Percentiles rank a stretch among this genome's conserved stretches.
These are phyloP conservation scores for Mycena rosella DNA, from an alignment of 768 basidiomycete species.

Conservation along the genomic window DNA sequence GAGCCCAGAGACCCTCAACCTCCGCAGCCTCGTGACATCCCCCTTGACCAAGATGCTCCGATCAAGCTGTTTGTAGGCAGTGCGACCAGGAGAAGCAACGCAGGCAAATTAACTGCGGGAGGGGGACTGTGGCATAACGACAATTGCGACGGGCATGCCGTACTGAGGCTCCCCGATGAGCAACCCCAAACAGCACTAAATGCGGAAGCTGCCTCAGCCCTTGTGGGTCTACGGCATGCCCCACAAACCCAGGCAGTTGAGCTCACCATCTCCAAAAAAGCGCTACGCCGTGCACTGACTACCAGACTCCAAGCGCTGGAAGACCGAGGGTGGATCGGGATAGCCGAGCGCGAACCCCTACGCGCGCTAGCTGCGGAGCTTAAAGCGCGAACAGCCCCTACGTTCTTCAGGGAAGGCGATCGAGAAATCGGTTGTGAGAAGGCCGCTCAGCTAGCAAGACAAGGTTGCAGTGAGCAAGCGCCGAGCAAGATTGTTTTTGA, in stretches of 20 bases:
- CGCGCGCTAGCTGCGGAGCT: slow-evolving; percentile 4
- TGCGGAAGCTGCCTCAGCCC: background rate
- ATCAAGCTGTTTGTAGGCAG: background rate
- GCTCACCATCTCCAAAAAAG: background rate
- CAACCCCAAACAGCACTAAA: background rate
- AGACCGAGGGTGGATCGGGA: slow-evolving; percentile 15
- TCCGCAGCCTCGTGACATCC: background rate
- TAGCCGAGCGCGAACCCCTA: background rate
- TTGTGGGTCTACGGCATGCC: background rate
- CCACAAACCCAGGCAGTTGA: background rate
- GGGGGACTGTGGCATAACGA: background rate
- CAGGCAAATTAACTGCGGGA: background rate
- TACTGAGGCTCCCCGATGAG: background rate
- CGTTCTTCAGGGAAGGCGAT: background rate
- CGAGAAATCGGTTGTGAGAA: too few relatives aligned
- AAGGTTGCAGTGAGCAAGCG: too few relatives aligned
- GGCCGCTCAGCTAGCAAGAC: too few relatives aligned
- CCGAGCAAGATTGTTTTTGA: too few relatives aligned
- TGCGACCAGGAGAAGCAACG: background rate
- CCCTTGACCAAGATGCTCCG: background rate
- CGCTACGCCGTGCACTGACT: background rate
- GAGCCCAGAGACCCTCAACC: too few relatives aligned
- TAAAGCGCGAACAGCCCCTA: background rate
- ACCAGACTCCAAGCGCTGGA: background rate
- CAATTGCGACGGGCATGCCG: background rate